A percentile compares a stretch with the other conserved stretches of the same genome.
Evolutionary conservation across 129 eudicot genomes (phyloP).

Genomic region (carrot (Daucus carota)): DH1_v3.0 NC_030382.2:51370501-51371000

Average conservation of each 20-base stretch:
- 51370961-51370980: neutral
- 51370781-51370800: neutral
- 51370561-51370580: neutral
- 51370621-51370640: neutral
- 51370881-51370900: neutral
- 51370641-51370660: neutral
- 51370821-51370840: neutral
- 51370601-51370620: neutral
- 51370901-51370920: neutral
- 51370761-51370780: neutral
- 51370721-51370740: neutral
- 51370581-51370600: neutral
- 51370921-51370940: neutral
- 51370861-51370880: neutral
- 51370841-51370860: neutral
- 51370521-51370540: conserved; percentile 29
- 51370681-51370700: neutral
- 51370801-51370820: neutral
- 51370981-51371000: neutral
- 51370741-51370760: neutral
- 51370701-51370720: neutral
- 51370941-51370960: neutral
- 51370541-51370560: neutral
- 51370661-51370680: neutral
- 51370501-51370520: conserved; percentile 28